Conservation (phyloP, 805 yeast genomes). For the Sporopachydermia lactativora region DNA sequence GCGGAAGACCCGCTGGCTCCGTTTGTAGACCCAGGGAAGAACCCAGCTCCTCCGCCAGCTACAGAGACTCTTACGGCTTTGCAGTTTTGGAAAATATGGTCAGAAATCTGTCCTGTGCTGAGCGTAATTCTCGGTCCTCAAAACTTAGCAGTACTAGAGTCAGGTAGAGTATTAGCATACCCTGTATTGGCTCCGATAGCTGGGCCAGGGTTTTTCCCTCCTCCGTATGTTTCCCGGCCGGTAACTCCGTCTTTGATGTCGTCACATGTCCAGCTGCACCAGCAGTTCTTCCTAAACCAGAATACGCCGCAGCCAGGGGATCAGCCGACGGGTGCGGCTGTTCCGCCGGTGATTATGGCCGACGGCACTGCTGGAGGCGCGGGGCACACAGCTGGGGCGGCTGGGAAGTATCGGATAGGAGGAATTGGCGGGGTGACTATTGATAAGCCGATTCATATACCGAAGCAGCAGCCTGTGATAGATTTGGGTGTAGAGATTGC, state of each 20-base stretch:
- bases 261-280: neutral
- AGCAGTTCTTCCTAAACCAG: neutral
- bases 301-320: neutral
- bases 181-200: neutral
- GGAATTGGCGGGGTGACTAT: neutral
- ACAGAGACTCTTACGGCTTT: neutral
- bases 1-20: conserved; percentile 1
- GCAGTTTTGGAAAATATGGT: neutral
- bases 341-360: neutral
- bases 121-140: neutral
- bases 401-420: neutral
- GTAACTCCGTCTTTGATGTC: neutral
- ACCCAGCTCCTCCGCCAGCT: neutral
- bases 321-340: neutral
- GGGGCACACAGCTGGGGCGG: neutral
- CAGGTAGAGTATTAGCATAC: neutral
- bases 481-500: neutral
- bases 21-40: too few species aligned
- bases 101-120: neutral
- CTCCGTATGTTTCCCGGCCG: neutral
- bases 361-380: neutral
- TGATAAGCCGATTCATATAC: neutral
- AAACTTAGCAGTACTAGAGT: neutral
- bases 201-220: neutral
- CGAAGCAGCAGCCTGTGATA: neutral